These are phyloP conservation scores for Gorgonomyces haynaldii DNA, from an alignment of 192 early-diverging fungal species.

Conservation along the genomic window DNA sequence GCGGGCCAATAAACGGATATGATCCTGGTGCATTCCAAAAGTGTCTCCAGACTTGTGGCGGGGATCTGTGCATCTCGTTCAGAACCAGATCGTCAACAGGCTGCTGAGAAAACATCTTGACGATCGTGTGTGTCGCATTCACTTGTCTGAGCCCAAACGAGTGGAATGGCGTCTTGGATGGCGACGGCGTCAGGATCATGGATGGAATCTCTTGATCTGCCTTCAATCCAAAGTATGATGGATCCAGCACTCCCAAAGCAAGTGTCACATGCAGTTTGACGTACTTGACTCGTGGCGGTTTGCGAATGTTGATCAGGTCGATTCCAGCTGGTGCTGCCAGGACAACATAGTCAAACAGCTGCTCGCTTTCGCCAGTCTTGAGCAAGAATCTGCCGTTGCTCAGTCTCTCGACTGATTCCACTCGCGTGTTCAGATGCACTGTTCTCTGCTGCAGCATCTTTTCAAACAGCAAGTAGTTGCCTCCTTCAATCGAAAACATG, in stretches of 20 bases:
- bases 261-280: slow-evolving; percentile 8
- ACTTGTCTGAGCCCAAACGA: background rate
- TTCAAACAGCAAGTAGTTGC: slow-evolving; percentile 9
- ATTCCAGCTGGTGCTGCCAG: background rate
- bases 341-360: background rate
- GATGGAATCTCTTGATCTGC: slow-evolving; percentile 1
- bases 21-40: slow-evolving; percentile 6
- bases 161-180: slow-evolving; percentile 1
- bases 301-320: background rate
- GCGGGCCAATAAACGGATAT: slow-evolving; percentile 4
- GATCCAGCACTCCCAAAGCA: background rate
- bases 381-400: background rate
- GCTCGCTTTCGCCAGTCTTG: background rate
- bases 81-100: background rate
- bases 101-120: slow-evolving; percentile 9
- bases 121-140: slow-evolving; percentile 1
- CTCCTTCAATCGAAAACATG: slow-evolving; percentile 9
- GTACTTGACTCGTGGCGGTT: background rate
- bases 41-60: background rate
- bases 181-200: slow-evolving; percentile 3
- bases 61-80: background rate
- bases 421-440: slow-evolving; percentile 1
- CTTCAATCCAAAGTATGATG: background rate
- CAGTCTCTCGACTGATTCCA: background rate
- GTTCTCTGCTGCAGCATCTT: slow-evolving; percentile 4